These are phyloP conservation scores for Ceratocystis harringtonii DNA, from an alignment of 2,329 filamentous ascomycete genomes.

Conservation along the genomic window DNA sequence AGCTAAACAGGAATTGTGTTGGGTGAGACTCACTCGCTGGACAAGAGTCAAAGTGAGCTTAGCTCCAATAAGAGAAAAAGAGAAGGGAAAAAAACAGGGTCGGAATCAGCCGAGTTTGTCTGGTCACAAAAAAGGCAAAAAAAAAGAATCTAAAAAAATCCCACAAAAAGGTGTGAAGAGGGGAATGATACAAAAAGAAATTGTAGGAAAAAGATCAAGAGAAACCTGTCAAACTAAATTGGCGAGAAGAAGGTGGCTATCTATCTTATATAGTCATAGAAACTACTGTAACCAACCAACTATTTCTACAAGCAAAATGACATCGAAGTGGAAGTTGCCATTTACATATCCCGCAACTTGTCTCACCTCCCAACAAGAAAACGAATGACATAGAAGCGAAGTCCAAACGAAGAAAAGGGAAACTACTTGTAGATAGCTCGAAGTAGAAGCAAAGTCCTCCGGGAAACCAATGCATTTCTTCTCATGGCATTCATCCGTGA, in stretches of 20 bases:
- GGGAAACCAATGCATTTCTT: not conserved
- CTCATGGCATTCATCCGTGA: not conserved
- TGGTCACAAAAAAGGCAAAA: not conserved
- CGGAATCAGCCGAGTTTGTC: constrained; percentile 8
- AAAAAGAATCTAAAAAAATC: constrained; percentile 7
- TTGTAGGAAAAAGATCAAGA: not conserved
- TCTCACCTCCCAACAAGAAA: not conserved
- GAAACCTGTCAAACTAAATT: not conserved
- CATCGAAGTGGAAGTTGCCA: not conserved
- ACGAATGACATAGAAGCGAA: not conserved
- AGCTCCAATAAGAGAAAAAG: constrained; percentile 6
- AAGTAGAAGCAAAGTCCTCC: not conserved
- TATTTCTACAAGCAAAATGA: not conserved
- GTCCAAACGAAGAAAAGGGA: not conserved
- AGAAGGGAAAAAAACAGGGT: constrained; percentile 2
- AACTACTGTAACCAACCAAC: not conserved
- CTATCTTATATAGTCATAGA: not conserved
- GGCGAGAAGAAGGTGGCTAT: not conserved
- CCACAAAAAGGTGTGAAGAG: constrained; percentile 2
- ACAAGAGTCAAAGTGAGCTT: constrained; percentile 5
- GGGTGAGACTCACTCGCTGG: constrained; percentile 4
- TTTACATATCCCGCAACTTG: not conserved
- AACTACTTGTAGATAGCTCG: not conserved
- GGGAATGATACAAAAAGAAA: not conserved
- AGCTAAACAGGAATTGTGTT: constrained; percentile 13